These are phyloP conservation scores for Dicorynia guianensis DNA, from an alignment of 306 rosid species.

Conservation along the genomic window DNA sequence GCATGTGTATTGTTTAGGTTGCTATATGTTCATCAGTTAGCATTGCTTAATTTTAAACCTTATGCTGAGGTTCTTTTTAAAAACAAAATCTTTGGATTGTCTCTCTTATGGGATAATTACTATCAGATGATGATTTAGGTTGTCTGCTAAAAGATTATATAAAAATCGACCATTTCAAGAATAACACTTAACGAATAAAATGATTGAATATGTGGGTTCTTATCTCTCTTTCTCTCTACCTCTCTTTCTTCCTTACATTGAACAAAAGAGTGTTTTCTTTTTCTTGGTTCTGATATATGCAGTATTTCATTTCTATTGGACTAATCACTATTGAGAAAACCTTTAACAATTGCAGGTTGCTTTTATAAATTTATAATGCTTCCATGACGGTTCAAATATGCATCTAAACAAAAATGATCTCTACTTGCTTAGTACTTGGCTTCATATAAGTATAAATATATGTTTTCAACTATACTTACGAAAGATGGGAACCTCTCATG, in stretches of 20 bases:
- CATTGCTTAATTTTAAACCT: not conserved
- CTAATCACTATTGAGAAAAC: not conserved
- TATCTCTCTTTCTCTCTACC: not conserved
- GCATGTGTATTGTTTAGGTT: slow-evolving; percentile 9
- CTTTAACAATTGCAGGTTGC: not conserved
- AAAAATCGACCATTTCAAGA: not conserved
- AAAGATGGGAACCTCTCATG: too few relatives aligned
- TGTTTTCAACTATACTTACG: not conserved
- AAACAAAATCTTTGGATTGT: not conserved
- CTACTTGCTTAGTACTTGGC: not conserved
- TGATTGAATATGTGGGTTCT: not conserved
- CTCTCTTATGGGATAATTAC: slow-evolving; percentile 5
- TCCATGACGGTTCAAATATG: not conserved
- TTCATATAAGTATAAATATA: not conserved
- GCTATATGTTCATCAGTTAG: not conserved
- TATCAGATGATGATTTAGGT: not conserved
- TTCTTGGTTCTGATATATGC: not conserved
- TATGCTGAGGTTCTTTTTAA: not conserved
- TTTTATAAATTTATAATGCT: not conserved
- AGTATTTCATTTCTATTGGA: slow-evolving; percentile 4
- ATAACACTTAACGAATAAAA: slow-evolving; percentile 2
- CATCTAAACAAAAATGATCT: not conserved
- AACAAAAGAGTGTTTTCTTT: too few relatives aligned
- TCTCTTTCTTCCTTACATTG: too few relatives aligned
- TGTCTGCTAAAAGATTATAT: too few relatives aligned